Evolutionary conservation across 495 filamentous ascomycete genomes (phyloP), one percentile per base, ranked within the genome.

Genomic region (Talaromyces ruber): DNA sequence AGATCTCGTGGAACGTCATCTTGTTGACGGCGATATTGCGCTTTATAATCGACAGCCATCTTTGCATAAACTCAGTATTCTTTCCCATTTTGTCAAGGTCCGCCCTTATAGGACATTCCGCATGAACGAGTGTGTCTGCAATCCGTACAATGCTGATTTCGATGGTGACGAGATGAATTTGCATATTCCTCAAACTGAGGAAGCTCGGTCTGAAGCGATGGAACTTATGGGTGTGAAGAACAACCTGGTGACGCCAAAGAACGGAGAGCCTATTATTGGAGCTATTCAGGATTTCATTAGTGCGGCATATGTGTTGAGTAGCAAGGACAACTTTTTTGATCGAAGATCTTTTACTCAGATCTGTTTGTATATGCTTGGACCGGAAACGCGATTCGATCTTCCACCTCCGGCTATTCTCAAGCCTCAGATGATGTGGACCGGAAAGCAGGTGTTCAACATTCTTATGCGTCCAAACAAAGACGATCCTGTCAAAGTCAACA

Each of bases 131-230:
- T 98, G 94, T 83, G 94, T 95, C 6, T 98, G 94, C 71, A 93
- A 91, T 50, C 94, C 94, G 8, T 98, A 98, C 82, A 98, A 98
- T 74, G 94, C 94, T 51, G 94, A 98, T 86, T 98, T 98, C 70
- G 94, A 98, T 67, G 94, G 94, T 66, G 94, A 98, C 64, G 94
- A 98, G 73, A 98, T 98, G 94, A 98, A 98, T 68, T 73, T 98
- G 64, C 94, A 98, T 74, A 92, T 98, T 5, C 94, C 94, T 16
- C 94, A 98, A 71, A 98, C 95, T 2, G 94, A 98, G 76, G 94
- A 98, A 75, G 94, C 94, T 12, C 84, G 95, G 56, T 88, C 93
- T 7, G 94, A 98, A 70, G 94, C 94, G 0, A 94, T 96, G 73
- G 90, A 92, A 69, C 75, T 98, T 47, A 98, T 98, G 95, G 95